Evolutionary conservation across 2,329 filamentous ascomycete genomes (phyloP).

Genomic region (Lizonia empirigonia): DNA sequence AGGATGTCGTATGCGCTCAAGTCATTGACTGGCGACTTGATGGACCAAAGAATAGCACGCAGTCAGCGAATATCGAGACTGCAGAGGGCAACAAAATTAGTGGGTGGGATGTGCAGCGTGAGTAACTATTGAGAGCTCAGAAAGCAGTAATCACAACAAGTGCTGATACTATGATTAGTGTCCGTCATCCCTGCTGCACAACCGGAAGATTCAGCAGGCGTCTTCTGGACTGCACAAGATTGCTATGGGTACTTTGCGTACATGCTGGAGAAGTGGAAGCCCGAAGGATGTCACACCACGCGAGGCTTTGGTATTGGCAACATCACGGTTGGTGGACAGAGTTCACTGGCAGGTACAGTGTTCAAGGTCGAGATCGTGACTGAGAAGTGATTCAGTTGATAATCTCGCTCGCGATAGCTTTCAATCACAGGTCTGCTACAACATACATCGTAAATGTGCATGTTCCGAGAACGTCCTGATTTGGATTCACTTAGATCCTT

Average conservation of each 20-base stretch:
- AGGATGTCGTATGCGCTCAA: constrained; percentile 24
- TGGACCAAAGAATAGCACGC: constrained; percentile 23
- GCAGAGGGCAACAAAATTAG: constrained; percentile 22
- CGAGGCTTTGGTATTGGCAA: constrained; percentile 30
- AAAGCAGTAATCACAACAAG: not conserved
- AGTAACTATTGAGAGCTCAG: constrained; percentile 4
- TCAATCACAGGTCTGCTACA: no score
- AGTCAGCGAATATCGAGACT: constrained; percentile 26
- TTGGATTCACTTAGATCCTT: no score
- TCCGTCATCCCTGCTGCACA: constrained; percentile 31
- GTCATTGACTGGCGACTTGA: constrained; percentile 26
- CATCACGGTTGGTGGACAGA: constrained; percentile 29
- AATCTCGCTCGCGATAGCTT: no score
- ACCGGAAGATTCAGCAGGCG: constrained; percentile 18
- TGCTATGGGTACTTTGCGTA: constrained; percentile 39
- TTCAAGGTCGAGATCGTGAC: constrained; percentile 31
- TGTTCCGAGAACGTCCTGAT: no score
- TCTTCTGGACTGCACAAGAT: constrained; percentile 32
- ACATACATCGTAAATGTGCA: no score
- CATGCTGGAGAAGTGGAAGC: constrained; percentile 25
- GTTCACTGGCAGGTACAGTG: constrained; percentile 28
- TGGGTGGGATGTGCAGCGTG: constrained; percentile 30
- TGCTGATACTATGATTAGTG: constrained; percentile 23
- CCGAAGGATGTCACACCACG: constrained; percentile 27
- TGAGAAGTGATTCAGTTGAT: not conserved